Base-by-base conservation (phyloP, 106 monocot species). In the Allium fistulosum region DNA sequence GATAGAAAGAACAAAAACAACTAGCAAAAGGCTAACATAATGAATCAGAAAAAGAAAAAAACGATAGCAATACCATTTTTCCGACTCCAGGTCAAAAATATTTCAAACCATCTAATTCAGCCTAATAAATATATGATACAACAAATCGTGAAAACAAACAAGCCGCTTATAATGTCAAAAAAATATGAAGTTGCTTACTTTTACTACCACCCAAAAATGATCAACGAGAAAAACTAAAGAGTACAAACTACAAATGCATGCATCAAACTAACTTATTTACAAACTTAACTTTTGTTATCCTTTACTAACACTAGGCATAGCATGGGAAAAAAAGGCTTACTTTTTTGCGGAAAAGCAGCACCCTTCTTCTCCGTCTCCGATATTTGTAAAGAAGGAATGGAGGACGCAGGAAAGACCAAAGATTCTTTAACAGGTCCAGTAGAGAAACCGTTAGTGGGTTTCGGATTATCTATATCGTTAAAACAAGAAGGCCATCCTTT, bases 401-500 rank as follows among this genome's bases (percentile, higher is more conserved):
- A 53, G 9, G 72, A 27, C 16, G 47, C 14, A 1, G 72, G 73
- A 11, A 79, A 66, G 28, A 58, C 50, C 51, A 69, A 71, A 3
- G 74, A 57, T 13, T 4, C 49, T 45, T 48, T 48, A 9, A 49
- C 48, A 11, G 16, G 48, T 12, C 15, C 48, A 10, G 47, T 4
- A 0, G n/a, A 37, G 2, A 17, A 64, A 49, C 48, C 10, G 9
- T 64, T 64, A 8, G 17, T 7, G 66, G 51, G 51, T 52, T 5
- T 10, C 22, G 51, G 66, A 50, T 18, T 51, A 66, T 66, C 66
- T 2, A 52, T 51, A 22, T 49, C 22, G 12, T 55, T 77, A 53
- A 82, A 72, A 77, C 97, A 97, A 46, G 97, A 81, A 4, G 92
- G 88, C 86, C 82, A 89, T 9, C 89, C 87, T 65, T 81, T 89